phyloP scores from a whole-genome alignment of 768 basidiomycete species.

The Russula dissimulans region DNA sequence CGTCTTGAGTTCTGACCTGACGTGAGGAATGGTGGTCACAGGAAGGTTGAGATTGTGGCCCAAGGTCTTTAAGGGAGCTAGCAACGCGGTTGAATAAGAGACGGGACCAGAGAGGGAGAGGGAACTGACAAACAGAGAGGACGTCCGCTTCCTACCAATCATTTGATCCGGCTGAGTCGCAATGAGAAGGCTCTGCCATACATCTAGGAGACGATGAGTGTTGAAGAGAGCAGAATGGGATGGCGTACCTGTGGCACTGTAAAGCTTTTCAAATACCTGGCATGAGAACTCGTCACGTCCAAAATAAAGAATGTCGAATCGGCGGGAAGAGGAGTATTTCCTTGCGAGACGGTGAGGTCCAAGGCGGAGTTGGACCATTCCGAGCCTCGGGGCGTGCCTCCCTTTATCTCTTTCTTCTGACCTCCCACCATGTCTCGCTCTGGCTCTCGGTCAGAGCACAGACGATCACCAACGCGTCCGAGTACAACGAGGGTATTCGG shows the following conservation, averaged over 20 bases:
- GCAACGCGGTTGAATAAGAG: background rate
- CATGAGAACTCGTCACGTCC: constrained; percentile 89
- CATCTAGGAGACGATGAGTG: constrained; percentile 39
- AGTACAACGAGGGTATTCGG: constrained; percentile 9
- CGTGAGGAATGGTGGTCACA: constrained; percentile 51
- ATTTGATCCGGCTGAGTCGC: constrained; percentile 64
- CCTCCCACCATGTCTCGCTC: constrained; percentile 9
- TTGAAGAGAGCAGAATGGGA: constrained; percentile 11
- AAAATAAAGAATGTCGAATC: constrained; percentile 75
- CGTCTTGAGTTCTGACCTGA: constrained; percentile 47
- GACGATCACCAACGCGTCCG: background rate
- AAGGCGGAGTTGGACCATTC: background rate
- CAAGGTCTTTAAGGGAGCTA: constrained; percentile 64
- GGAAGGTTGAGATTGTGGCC: constrained; percentile 46
- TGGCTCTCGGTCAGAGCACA: background rate
- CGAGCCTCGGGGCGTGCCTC: too few species aligned
- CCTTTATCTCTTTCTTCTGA: background rate
- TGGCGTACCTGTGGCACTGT: constrained; percentile 47
- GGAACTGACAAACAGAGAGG: constrained; percentile 45
- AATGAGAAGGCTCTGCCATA: constrained; percentile 62
- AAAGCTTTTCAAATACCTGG: constrained; percentile 53
- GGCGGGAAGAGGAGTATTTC: constrained; percentile 18
- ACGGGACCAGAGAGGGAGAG: background rate
- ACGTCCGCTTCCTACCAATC: constrained; percentile 50
- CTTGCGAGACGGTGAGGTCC: background rate